Evolutionary conservation across 73 alveolate genomes (phyloP), one percentile per base, ranked within the genome.

Genomic region (Blepharisma stoltei): DNA sequence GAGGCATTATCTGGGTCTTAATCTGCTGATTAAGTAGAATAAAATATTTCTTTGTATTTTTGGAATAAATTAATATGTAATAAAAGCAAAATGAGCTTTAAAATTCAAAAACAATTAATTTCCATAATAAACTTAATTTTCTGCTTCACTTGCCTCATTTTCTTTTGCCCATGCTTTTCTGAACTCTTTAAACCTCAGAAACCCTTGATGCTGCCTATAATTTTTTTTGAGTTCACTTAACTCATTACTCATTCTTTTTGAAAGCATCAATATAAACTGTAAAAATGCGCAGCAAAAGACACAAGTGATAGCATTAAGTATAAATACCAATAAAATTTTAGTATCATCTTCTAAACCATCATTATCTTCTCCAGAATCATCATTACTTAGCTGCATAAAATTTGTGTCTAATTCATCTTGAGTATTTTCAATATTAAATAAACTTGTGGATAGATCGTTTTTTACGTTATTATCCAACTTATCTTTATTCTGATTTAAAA

Each of bases 351-450:
- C 73, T 38, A 60, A 14, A 14, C 73, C 73, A 5, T 25, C 73
- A 9, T 14, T 9, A 5, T 60, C 46, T 18, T 60, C 45, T 25
- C 73, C 73, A 14, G 73, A 60, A 25, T 38, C 73, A 38, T 60
- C 73, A 38, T 60, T 60, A 38, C 73, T 60, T n/a, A 60, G 73
- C 73, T 60, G 73, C 46, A 60, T 14, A 38, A 60, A 60, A 25
- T 32, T 32, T 32, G 41, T 32, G 3, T 32, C 41, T 32, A 32
- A 3, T 32, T 32, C 41, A 32, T 32, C 41, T 32, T 32, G 41
- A 32, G 41, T 32, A 32, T 32, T 32, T 0, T 3, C 41, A 32
- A 32, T 32, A 32, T 32, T 32, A 1, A 32, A 32, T 32, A 32
- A 32, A 32, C 3, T 32, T 32, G 41, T 32, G 41, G 41, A 1